Conservation (phyloP, 352 stramenopile species). For the Phytophthora sansomeana region DNA sequence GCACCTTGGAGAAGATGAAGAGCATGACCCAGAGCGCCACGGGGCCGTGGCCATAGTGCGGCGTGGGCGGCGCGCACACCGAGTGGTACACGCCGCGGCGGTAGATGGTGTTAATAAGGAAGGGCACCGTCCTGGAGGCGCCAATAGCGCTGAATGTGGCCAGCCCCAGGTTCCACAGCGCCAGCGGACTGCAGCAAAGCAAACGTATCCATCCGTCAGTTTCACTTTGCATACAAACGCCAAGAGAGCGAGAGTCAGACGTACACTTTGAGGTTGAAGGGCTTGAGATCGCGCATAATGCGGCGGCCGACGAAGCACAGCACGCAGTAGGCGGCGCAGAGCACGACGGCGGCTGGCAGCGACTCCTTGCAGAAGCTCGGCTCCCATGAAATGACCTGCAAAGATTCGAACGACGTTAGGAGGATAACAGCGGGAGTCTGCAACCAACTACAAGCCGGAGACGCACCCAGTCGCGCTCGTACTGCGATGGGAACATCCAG, state of each 20-base stretch:
- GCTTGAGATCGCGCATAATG: constrained; percentile 81
- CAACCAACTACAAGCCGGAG: not conserved
- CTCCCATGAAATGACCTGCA: constrained; percentile 71
- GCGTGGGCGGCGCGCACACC: constrained; percentile 74
- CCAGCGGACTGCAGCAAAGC: constrained; percentile 50
- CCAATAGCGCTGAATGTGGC: constrained; percentile 87
- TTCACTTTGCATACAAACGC: constrained; percentile 21
- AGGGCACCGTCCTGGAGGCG: constrained; percentile 73
- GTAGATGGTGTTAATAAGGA: constrained; percentile 87
- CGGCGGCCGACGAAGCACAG: constrained; percentile 81
- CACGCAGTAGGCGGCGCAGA: constrained; percentile 76
- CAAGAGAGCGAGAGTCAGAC: constrained; percentile 30
- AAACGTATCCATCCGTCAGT: constrained; percentile 25
- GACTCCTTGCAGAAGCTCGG: constrained; percentile 74
- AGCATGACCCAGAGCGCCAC: constrained; percentile 83
- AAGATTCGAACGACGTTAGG: constrained; percentile 15
- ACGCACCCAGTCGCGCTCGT: constrained; percentile 78
- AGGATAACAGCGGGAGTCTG: not conserved
- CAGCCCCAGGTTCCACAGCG: constrained; percentile 84
- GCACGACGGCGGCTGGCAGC: constrained; percentile 58
- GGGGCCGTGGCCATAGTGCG: constrained; percentile 74
- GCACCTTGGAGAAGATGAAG: constrained; percentile 92
- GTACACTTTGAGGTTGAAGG: constrained; percentile 84
- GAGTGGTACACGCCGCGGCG: constrained; percentile 82
- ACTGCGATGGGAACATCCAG: constrained; percentile 67